Percentiles rank a stretch among this genome's conserved stretches.
Conservation (phyloP, 1,284 basidiomycete genomes). For the Thecaphora thlaspeos region DNA sequence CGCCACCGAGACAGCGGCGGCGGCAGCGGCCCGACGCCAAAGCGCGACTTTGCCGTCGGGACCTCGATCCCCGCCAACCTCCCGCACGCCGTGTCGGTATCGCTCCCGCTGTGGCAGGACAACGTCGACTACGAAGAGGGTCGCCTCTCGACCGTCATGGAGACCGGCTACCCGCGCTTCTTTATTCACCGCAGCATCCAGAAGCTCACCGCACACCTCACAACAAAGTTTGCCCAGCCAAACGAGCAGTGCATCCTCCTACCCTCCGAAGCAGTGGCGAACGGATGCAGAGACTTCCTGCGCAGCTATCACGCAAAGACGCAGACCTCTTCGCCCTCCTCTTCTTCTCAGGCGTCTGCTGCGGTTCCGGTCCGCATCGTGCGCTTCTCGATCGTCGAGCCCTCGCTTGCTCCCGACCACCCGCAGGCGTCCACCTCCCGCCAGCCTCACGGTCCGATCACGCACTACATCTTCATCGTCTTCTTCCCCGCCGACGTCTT, state of each 20-base stretch:
- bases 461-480: conserved; percentile 65
- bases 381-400: conserved; percentile 38
- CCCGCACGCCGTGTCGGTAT: conserved; percentile 91
- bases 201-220: conserved; percentile 60
- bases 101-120: conserved; percentile 89
- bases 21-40: conserved; percentile 1
- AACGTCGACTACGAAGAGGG: conserved; percentile 93
- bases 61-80: conserved; percentile 57
- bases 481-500: conserved; percentile 71
- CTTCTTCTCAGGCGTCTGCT: background rate
- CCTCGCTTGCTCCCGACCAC: background rate
- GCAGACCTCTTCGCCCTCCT: background rate
- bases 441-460: conserved; percentile 5
- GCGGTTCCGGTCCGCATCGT: conserved; percentile 37
- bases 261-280: conserved; percentile 41
- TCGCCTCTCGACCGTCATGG: conserved; percentile 77
- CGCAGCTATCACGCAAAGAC: conserved; percentile 20
- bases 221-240: conserved; percentile 38
- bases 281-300: conserved; percentile 50
- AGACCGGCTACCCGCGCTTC: conserved; percentile 94
- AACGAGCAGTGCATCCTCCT: conserved; percentile 45
- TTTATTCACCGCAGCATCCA: conserved; percentile 86
- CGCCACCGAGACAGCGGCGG: too few species aligned
- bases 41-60: conserved; percentile 32
- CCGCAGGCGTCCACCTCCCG: background rate